Percentiles rank a stretch among this genome's conserved stretches.
Evolutionary conservation across 371 early-diverging fungal species (phyloP).

Genomic region (Rhizopus arrhizus): DNA sequence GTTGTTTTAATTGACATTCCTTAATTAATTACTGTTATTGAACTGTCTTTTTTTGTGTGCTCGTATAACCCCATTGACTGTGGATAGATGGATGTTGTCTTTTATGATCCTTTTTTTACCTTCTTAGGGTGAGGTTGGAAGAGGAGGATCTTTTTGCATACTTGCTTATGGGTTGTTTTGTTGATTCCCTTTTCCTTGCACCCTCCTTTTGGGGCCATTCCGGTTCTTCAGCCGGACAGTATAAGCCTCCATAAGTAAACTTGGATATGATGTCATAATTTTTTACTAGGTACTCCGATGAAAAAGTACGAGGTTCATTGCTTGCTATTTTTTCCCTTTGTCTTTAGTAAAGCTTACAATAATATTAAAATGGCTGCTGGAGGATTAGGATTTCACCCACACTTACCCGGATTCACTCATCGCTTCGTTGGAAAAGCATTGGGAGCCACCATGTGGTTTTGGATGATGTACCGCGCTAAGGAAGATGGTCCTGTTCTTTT

Average conservation of each 20-base stretch:
- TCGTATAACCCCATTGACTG: neutral
- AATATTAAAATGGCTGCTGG: constrained; percentile 35
- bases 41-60: neutral
- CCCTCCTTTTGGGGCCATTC: neutral
- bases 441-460: constrained; percentile 84
- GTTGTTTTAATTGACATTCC: neutral
- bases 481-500: constrained; percentile 77
- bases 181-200: neutral
- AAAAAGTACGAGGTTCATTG: neutral
- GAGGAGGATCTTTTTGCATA: constrained; percentile 6
- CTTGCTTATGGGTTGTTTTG: neutral
- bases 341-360: constrained; percentile 10
- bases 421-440: constrained; percentile 56
- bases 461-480: constrained; percentile 87
- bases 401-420: constrained; percentile 51
- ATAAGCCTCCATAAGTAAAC: neutral
- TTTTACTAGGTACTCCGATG: neutral
- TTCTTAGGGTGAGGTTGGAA: constrained; percentile 7
- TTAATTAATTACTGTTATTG: neutral
- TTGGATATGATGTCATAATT: too few species aligned
- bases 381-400: constrained; percentile 56
- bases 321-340: neutral
- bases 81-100: constrained; percentile 6
- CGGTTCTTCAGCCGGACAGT: neutral
- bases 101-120: neutral